These are phyloP conservation scores for Tricholoma furcatifolium DNA, from an alignment of 768 basidiomycete species.

Conservation along the genomic window DNA sequence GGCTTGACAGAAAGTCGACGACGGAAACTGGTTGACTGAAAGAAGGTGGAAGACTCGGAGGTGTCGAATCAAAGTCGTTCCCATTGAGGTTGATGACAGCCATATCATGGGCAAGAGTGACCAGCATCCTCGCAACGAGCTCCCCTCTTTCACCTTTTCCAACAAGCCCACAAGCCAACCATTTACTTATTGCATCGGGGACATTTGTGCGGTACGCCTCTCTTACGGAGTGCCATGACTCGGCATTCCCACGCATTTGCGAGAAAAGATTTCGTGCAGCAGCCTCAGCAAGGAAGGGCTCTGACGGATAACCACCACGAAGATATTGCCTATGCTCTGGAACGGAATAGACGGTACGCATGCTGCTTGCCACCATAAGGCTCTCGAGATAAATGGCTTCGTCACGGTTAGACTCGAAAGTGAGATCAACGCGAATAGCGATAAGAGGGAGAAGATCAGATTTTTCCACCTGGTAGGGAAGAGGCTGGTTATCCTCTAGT, in stretches of 20 bases:
- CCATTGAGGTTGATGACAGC: no score
- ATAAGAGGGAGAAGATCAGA: not conserved
- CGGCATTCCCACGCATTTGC: not conserved
- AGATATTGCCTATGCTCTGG: conserved; percentile 1
- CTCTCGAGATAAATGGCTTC: conserved; percentile 2
- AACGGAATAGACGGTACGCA: conserved; percentile 4
- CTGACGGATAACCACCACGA: not conserved
- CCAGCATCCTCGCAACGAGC: conserved; percentile 2
- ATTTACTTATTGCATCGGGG: not conserved
- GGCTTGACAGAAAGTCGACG: not conserved
- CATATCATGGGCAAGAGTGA: not conserved
- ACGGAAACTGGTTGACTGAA: not conserved
- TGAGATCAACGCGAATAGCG: not conserved
- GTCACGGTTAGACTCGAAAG: conserved; percentile 2
- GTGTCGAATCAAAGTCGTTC: no score
- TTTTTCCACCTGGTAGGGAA: no score
- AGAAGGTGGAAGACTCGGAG: no score
- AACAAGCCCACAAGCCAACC: not conserved
- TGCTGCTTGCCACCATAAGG: not conserved
- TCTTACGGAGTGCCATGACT: not conserved
- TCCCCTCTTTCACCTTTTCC: not conserved
- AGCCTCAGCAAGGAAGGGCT: conserved; percentile 2
- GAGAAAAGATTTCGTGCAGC: not conserved
- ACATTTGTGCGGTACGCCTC: not conserved
- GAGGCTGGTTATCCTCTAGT: no score